Evolutionary conservation across 225 moss, liverwort and hornwort species (phyloP).

Genomic region (Marchantia polymorpha): DNA sequence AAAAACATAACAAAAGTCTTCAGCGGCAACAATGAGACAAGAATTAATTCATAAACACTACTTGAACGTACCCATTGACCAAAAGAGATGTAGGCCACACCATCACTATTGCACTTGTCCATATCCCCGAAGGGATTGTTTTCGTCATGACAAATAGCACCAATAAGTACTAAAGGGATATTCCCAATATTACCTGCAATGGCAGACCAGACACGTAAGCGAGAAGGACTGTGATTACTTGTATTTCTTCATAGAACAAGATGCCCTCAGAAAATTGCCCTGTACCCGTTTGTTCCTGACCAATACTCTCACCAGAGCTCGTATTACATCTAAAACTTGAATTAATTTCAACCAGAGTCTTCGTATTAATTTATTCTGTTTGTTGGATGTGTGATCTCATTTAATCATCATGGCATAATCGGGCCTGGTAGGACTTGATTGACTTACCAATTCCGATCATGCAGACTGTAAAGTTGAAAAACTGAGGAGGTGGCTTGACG

Average conservation of each 20-base stretch:
- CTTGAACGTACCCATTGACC: constrained; percentile 76
- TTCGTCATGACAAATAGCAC: constrained; percentile 66
- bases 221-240: no score
- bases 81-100: constrained; percentile 88
- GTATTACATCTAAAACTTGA: no score
- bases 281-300: no score
- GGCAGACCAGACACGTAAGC: neutral
- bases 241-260: no score
- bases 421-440: neutral
- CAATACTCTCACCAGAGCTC: no score
- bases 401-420: neutral
- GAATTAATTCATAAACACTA: neutral
- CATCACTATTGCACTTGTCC: constrained; percentile 52
- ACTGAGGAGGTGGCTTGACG: constrained; percentile 68
- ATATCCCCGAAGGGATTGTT: constrained; percentile 70
- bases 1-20: no score
- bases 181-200: constrained; percentile 86
- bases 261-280: no score
- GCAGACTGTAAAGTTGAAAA: constrained; percentile 70
- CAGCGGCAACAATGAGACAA: no score
- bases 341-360: no score
- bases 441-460: constrained; percentile 81
- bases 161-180: constrained; percentile 84
- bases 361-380: no score
- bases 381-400: neutral